These are phyloP conservation scores for Penicillium cosmopolitanum DNA, from an alignment of 495 filamentous ascomycete genomes.

Conservation along the genomic window DNA sequence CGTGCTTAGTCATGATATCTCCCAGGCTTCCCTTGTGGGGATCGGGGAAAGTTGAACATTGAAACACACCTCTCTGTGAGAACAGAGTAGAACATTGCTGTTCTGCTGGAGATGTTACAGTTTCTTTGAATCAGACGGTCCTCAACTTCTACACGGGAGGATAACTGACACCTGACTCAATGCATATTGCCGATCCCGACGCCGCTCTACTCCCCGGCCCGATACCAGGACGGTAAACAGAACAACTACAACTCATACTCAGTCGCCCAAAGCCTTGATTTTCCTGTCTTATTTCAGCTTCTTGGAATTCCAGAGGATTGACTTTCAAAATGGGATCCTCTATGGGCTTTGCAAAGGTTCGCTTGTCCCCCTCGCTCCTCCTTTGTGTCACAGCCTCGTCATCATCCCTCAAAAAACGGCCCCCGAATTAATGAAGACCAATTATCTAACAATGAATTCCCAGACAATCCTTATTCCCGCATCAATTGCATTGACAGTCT, in stretches of 20 bases:
- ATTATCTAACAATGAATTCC: conserved; percentile 14
- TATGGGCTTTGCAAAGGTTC: conserved; percentile 38
- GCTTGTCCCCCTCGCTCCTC: conserved; percentile 9
- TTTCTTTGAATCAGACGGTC: neutral
- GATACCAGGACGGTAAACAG: conserved; percentile 5
- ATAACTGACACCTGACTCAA: neutral
- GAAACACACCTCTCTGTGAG: no score
- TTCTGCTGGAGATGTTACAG: no score
- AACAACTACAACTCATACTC: neutral
- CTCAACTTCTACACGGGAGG: neutral
- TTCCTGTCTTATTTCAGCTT: neutral
- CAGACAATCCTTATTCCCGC: conserved; percentile 82
- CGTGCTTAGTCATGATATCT: conserved; percentile 5
- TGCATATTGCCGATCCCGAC: conserved; percentile 5
- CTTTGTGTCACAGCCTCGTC: conserved; percentile 4
- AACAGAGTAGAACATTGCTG: no score
- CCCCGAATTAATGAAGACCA: neutral
- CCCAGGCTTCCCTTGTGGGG: neutral
- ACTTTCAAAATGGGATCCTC: conserved; percentile 36
- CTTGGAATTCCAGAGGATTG: neutral
- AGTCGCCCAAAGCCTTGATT: neutral
- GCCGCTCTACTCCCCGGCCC: conserved; percentile 3
- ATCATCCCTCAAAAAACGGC: neutral
- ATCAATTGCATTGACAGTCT: conserved; percentile 74
- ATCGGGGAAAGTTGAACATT: no score